A percentile compares a stretch with the other conserved stretches of the same genome.
Conservation (phyloP, 2,329 filamentous ascomycete species). For the Aspergillus caelatus region DNA sequence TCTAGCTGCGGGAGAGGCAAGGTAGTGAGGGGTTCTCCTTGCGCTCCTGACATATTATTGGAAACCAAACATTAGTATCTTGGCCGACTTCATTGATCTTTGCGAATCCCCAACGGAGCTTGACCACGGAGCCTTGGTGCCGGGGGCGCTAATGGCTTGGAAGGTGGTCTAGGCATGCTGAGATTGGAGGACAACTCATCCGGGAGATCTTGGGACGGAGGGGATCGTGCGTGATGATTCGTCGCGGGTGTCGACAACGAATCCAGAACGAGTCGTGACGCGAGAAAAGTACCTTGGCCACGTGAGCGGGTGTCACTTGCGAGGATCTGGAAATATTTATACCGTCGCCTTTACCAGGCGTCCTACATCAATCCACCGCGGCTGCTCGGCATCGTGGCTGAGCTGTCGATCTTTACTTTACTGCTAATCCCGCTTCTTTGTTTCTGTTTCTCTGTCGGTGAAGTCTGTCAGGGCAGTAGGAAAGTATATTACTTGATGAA, state of each 20-base stretch:
- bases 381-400: conserved; percentile 9
- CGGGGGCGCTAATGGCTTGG: conserved; percentile 21
- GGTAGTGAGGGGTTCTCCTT: conserved; percentile 19
- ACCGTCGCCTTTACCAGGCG: background rate
- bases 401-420: background rate
- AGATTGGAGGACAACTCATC: conserved; percentile 11
- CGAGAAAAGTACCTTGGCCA: background rate
- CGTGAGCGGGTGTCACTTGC: background rate
- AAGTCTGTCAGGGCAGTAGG: background rate
- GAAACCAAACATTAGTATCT: conserved; percentile 18
- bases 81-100: conserved; percentile 20
- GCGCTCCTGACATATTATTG: conserved; percentile 13
- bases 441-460: background rate
- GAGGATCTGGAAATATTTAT: background rate
- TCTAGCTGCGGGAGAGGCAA: background rate
- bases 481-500: background rate
- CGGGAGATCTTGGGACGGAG: conserved; percentile 5
- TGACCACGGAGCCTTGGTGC: background rate
- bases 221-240: background rate
- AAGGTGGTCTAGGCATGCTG: background rate
- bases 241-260: background rate
- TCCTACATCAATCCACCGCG: background rate
- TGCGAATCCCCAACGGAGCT: conserved; percentile 1
- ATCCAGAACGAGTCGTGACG: background rate
- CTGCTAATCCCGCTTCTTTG: background rate